A percentile compares a stretch with the other conserved stretches of the same genome.
Conservation (phyloP, 805 yeast species). For the Gaillardinia entomophila region DNA sequence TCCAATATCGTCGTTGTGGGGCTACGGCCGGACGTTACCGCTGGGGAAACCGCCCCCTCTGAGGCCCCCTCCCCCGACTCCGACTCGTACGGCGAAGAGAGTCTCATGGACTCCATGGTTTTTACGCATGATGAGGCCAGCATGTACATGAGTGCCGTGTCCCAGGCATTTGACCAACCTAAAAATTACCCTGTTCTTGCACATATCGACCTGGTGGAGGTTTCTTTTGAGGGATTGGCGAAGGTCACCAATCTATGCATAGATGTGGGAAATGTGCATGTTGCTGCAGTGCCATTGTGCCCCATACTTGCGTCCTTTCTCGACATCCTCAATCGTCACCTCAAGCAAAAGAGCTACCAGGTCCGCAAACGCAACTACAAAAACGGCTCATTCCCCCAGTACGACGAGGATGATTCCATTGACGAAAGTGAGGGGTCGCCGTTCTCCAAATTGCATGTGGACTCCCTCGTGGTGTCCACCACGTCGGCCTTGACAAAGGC, state of each 20-base stretch:
- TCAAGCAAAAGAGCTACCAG: constrained; percentile 28
- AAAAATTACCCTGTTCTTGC: constrained; percentile 15
- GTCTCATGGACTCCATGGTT: constrained; percentile 52
- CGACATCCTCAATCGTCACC: constrained; percentile 30
- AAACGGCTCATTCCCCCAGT: constrained; percentile 19
- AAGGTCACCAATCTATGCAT: constrained; percentile 29
- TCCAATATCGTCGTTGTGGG: constrained; percentile 36
- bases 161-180: constrained; percentile 34
- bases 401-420: constrained; percentile 6
- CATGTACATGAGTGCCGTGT: constrained; percentile 77
- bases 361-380: constrained; percentile 11
- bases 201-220: constrained; percentile 28
- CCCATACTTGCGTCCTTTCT: constrained; percentile 32
- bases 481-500: constrained; percentile 37
- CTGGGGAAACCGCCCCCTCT: constrained; percentile 14
- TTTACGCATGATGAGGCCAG: constrained; percentile 66
- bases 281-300: constrained; percentile 41
- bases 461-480: constrained; percentile 34
- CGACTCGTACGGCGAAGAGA: constrained; percentile 31
- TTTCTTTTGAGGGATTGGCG: constrained; percentile 45
- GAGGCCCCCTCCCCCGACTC: constrained; percentile 6
- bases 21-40: constrained; percentile 33
- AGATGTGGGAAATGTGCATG: constrained; percentile 32
- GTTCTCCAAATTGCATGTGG: constrained; percentile 35
- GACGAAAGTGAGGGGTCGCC: constrained; percentile 10